Conservation (phyloP, 495 filamentous ascomycete genomes). For the Penicillium cataractarum region DNA sequence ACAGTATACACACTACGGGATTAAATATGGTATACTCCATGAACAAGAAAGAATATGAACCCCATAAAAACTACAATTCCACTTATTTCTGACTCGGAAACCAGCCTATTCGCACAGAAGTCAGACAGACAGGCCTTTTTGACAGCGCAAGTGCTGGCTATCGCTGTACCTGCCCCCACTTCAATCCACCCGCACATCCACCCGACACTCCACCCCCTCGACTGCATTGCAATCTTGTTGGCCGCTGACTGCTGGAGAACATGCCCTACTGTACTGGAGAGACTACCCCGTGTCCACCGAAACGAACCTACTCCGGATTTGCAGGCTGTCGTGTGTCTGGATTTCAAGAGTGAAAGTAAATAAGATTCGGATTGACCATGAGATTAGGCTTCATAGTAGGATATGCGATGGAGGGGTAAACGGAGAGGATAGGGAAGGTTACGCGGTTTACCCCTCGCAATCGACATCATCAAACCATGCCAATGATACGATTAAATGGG, state of each 20-base stretch:
- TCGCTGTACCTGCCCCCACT: constrained; percentile 17
- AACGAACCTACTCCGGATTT: constrained; percentile 22
- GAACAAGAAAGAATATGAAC: neutral
- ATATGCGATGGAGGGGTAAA: neutral
- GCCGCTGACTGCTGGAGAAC: neutral
- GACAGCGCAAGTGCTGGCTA: constrained; percentile 3
- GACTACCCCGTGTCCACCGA: constrained; percentile 8
- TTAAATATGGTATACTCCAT: neutral
- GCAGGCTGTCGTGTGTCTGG: constrained; percentile 17
- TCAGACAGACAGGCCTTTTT: neutral
- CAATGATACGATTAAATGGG: neutral
- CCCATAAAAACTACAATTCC: constrained; percentile 2
- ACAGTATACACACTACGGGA: neutral
- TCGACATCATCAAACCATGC: constrained; percentile 1
- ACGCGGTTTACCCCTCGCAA: neutral
- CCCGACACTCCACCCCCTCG: constrained; percentile 15
- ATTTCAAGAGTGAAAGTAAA: constrained; percentile 6
- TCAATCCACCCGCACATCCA: constrained; percentile 2
- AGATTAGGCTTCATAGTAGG: neutral
- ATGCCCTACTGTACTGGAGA: constrained; percentile 5
- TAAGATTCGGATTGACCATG: no score
- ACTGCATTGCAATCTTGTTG: constrained; percentile 10
- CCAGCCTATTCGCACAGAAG: constrained; percentile 21
- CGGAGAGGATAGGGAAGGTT: neutral
- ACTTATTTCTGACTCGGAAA: constrained; percentile 11